Conservation (phyloP, 129 eudicot species). For the Helianthus tuberosus region DNA sequence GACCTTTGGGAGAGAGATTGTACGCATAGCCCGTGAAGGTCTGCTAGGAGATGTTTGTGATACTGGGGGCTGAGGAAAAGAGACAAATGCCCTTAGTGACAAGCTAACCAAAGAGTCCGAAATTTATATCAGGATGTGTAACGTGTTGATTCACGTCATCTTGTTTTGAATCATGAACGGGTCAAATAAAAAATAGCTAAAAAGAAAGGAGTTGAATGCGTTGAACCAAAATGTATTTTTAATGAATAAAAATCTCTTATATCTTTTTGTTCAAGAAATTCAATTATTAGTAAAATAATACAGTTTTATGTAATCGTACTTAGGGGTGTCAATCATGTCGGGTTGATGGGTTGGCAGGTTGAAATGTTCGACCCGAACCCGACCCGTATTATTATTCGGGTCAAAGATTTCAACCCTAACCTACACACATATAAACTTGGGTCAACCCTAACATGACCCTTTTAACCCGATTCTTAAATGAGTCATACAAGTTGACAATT, state of each 20-base stretch:
- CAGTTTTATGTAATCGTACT: background rate
- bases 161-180: background rate
- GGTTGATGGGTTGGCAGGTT: too few species aligned
- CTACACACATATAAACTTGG: too few species aligned
- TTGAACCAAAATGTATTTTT: background rate
- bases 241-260: background rate
- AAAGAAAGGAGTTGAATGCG: background rate
- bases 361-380: too few species aligned
- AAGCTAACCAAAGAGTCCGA: background rate
- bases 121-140: background rate
- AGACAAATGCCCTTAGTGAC: background rate
- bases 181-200: background rate
- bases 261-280: background rate
- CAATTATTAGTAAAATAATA: background rate
- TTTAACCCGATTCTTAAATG: too few species aligned
- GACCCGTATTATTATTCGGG: too few species aligned
- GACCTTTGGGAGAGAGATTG: constrained; percentile 67
- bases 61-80: constrained; percentile 55
- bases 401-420: too few species aligned
- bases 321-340: too few species aligned
- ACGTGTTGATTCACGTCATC: background rate
- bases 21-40: constrained; percentile 48
- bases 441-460: too few species aligned
- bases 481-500: too few species aligned
- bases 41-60: constrained; percentile 50